Evolutionary conservation across 2,329 filamentous ascomycete species (phyloP).

Genomic region (Hyphodiscus sp.): DNA sequence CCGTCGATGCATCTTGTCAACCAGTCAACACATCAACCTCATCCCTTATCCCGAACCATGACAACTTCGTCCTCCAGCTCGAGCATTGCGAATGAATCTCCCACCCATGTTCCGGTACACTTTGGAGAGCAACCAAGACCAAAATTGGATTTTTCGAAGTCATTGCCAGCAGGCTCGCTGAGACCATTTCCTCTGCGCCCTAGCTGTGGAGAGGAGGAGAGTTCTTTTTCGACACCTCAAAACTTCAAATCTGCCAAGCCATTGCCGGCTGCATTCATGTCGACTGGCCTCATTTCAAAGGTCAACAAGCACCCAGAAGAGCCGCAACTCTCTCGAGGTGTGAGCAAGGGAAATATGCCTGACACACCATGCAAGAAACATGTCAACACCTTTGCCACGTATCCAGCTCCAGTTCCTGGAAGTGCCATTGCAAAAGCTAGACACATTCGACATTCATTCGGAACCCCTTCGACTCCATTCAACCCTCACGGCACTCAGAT

Average conservation of each 20-base stretch:
- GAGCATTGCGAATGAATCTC: constrained; percentile 68
- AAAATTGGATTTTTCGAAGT: constrained; percentile 62
- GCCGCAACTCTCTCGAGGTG: constrained; percentile 40
- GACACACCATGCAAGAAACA: constrained; percentile 96
- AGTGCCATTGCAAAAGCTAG: constrained; percentile 55
- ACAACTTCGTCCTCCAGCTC: constrained; percentile 83
- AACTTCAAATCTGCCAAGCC: constrained; percentile 73
- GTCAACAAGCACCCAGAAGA: constrained; percentile 80
- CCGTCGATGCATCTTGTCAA: constrained; percentile 47
- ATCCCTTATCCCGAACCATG: constrained; percentile 80
- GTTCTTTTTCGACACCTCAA: constrained; percentile 64
- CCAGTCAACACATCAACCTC: constrained; percentile 48
- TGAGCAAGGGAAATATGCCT: constrained; percentile 65
- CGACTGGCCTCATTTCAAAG: constrained; percentile 91
- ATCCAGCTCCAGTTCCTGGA: constrained; percentile 49
- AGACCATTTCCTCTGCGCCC: constrained; percentile 36
- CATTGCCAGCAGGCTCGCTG: constrained; percentile 61
- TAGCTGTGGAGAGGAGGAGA: constrained; percentile 42
- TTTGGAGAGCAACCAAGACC: constrained; percentile 46
- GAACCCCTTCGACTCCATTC: constrained; percentile 76
- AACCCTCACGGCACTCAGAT: constrained; percentile 47
- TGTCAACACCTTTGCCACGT: constrained; percentile 60
- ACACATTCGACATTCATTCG: constrained; percentile 66
- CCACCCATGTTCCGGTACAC: constrained; percentile 52
- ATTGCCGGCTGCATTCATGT: constrained; percentile 80